Evolutionary conservation across 2,329 filamentous ascomycete genomes (phyloP), one percentile per base, ranked within the genome.

Genomic region (Corynespora cassiicola): DNA sequence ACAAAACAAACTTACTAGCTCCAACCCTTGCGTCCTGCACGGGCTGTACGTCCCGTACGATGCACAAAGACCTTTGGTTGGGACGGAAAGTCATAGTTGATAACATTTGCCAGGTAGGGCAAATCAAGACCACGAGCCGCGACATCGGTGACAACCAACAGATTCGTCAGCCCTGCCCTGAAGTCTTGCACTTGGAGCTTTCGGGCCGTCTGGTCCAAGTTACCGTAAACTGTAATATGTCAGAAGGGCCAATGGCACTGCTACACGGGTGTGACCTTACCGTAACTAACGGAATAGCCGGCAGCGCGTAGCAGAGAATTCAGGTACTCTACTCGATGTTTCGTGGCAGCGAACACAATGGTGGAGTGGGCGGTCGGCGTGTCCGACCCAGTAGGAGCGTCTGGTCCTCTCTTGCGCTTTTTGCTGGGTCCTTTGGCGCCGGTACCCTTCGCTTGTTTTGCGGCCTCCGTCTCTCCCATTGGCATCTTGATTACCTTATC

Each of bases 121-220:
- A 99, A 96, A 82, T 99, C 94, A 46, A 99, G 95, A 82, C 94
- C 94, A 82, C 94, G 83, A 15, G 94, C 94, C 10, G 94, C 94
- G 36, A 99, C 90, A 65, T 99, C 94, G 1, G 94, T 99, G 28
- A 97, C 92, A 3, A 99, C 91, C 7, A 99, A 74, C 31, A 99
- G 90, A 54, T 96, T 92, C 0, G 89, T 87, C 49, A 86, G 80
- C 6, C 94, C 94, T 16, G 77, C 79, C 42, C 95, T 80, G 67
- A 99, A 99, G 49, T 91, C 86, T 42, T 95, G 86, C 10, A 97
- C 90, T 59, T 99, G 90, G 16, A 90, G 87, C 63, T 91, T 90
- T 65, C 94, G 86, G 20, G 94, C 94, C 4, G 87, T 91, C 64
- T 99, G 94, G 58, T 99, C 95, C 9, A 99, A 77, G 1, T 92